These are phyloP conservation scores for Thymus mandschuricus DNA, from an alignment of 257 asterid species.

Conservation along the genomic window DNA sequence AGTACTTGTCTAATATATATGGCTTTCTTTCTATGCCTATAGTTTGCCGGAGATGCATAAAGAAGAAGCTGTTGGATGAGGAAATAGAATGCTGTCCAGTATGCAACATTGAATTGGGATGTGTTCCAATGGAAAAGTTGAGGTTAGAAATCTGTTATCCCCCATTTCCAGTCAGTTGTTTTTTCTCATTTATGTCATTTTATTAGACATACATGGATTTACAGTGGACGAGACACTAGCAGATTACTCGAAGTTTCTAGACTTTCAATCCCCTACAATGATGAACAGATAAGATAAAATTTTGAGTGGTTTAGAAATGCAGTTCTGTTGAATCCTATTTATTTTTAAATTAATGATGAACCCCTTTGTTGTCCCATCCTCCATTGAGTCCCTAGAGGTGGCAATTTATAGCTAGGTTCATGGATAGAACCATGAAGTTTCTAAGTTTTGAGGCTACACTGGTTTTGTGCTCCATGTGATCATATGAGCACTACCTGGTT, in stretches of 20 bases:
- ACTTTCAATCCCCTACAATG: conserved; percentile 1
- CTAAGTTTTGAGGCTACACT: conserved; percentile 9
- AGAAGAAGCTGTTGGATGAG: conserved; percentile 81
- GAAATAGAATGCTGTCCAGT: conserved; percentile 89
- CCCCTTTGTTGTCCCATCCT: background rate
- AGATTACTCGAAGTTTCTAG: background rate
- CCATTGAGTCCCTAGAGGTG: conserved; percentile 23
- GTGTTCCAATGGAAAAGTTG: conserved; percentile 85
- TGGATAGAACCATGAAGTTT: conserved; percentile 1
- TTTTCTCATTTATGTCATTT: conserved; percentile 23
- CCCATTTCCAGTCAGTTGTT: background rate
- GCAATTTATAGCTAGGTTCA: background rate
- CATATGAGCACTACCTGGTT: background rate
- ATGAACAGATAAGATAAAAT: conserved; percentile 16
- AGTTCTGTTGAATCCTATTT: background rate
- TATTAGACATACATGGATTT: background rate
- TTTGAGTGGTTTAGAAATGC: background rate
- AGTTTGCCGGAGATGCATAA: conserved; percentile 96
- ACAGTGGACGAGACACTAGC: background rate
- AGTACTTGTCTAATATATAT: conserved; percentile 16
- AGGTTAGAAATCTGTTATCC: conserved; percentile 54
- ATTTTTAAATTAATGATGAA: background rate
- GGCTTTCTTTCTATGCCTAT: conserved; percentile 29
- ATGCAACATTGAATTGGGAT: conserved; percentile 86
- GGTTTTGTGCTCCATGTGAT: conserved; percentile 18